A percentile compares a stretch with the other conserved stretches of the same genome.
Conservation (phyloP, 139 green algal species). For the Chlamydomonas applanata region DNA sequence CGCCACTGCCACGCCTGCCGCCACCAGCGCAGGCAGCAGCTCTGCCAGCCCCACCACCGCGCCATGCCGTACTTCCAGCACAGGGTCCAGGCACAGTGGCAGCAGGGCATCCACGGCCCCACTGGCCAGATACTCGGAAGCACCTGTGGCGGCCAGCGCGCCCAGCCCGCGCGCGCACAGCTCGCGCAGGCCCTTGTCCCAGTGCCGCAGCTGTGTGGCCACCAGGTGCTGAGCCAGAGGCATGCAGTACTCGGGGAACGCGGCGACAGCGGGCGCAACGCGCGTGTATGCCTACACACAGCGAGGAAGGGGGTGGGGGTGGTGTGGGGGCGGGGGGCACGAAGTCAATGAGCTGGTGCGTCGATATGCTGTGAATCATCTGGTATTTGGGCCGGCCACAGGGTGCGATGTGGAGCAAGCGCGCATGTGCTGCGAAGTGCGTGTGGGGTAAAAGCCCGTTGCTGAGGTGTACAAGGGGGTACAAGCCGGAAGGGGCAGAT, state of each 20-base stretch:
- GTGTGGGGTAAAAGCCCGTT: too few relatives aligned
- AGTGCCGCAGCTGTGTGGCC: slow-evolving; percentile 84
- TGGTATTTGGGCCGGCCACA: too few relatives aligned
- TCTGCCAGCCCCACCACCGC: slow-evolving; percentile 74
- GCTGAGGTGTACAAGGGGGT: too few relatives aligned
- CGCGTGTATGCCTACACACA: slow-evolving; percentile 55
- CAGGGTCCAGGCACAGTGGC: slow-evolving; percentile 38
- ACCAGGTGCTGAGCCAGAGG: slow-evolving; percentile 77
- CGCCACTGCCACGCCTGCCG: slow-evolving; percentile 4
- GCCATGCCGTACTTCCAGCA: slow-evolving; percentile 79
- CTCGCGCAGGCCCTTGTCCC: slow-evolving; percentile 81
- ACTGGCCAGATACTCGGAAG: slow-evolving; percentile 22
- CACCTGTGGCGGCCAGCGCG: slow-evolving; percentile 55
- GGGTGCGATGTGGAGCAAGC: too few relatives aligned
- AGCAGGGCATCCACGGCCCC: slow-evolving; percentile 53
- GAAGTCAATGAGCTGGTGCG: not conserved
- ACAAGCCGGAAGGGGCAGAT: too few relatives aligned
- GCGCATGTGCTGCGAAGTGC: too few relatives aligned
- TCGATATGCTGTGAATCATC: too few relatives aligned
- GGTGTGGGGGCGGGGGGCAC: not conserved
- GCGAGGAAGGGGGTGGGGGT: slow-evolving; percentile 4
- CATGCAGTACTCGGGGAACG: slow-evolving; percentile 60
- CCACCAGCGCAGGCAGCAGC: slow-evolving; percentile 66
- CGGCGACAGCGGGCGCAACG: slow-evolving; percentile 60
- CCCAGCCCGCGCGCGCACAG: slow-evolving; percentile 75